Evolutionary conservation across 176 grass and related monocot species (phyloP).

Genomic region (Rhynchospora tenuis): DNA sequence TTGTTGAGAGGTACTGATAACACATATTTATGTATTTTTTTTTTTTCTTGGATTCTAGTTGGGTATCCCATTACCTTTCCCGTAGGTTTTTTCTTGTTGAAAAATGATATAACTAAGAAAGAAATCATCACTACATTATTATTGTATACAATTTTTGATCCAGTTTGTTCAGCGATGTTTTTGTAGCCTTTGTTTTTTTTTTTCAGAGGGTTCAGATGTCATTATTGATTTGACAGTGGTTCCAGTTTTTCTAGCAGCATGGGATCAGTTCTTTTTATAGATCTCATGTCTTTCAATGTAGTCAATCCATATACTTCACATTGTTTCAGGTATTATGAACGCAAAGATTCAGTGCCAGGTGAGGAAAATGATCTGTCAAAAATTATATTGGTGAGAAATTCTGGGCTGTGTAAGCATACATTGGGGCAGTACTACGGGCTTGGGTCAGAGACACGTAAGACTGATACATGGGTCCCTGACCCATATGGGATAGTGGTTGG

Average conservation of each 20-base stretch:
- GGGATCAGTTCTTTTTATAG: not conserved
- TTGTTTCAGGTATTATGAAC: constrained; percentile 35
- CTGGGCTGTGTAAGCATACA: constrained; percentile 47
- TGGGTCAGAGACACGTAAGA: constrained; percentile 81
- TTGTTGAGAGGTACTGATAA: constrained; percentile 35
- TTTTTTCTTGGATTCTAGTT: not conserved
- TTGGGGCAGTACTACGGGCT: constrained; percentile 70
- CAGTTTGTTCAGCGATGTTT: not conserved
- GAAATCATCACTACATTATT: not conserved
- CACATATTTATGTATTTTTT: not conserved
- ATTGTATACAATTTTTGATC: not conserved
- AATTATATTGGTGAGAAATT: constrained; percentile 27
- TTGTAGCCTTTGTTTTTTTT: not conserved
- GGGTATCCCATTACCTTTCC: not conserved
- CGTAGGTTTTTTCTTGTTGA: not conserved
- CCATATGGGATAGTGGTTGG: constrained; percentile 79
- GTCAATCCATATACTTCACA: not conserved
- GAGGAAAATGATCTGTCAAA: not conserved
- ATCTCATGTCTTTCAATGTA: not conserved
- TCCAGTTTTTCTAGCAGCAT: not conserved
- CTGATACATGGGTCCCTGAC: constrained; percentile 73
- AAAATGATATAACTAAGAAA: not conserved
- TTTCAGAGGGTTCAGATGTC: not conserved
- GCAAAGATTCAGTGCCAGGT: not conserved
- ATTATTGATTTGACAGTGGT: not conserved